Conservation (phyloP, 805 yeast genomes). For the Saccharomyces eubayanus region DNA sequence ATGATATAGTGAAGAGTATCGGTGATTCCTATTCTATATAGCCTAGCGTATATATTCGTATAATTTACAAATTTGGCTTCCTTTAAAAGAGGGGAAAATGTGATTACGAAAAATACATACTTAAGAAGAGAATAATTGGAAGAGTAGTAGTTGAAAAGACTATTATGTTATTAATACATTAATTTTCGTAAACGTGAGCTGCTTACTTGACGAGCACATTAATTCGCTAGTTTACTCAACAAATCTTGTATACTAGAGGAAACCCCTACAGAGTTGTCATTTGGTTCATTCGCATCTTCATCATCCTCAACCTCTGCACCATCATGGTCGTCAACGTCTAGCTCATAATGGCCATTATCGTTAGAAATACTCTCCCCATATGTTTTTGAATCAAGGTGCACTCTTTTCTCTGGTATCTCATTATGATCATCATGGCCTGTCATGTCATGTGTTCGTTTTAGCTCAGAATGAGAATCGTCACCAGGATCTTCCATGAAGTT, state of each 20-base stretch:
- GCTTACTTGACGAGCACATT: not conserved
- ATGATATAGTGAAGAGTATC: constrained; percentile 17
- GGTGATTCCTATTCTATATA: constrained; percentile 21
- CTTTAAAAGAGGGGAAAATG: too few relatives aligned
- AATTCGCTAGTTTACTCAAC: constrained; percentile 29
- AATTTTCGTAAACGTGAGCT: not conserved
- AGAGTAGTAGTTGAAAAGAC: not conserved
- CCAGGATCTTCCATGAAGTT: not conserved
- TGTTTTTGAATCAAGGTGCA: not conserved
- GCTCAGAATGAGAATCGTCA: not conserved
- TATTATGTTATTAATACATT: not conserved
- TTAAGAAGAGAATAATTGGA: not conserved
- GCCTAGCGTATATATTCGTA: not conserved
- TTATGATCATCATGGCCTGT: not conserved
- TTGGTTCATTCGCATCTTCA: constrained; percentile 6
- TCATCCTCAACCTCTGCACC: constrained; percentile 9
- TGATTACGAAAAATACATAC: not conserved
- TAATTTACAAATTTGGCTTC: not conserved
- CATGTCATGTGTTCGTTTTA: not conserved
- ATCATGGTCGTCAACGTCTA: constrained; percentile 1
- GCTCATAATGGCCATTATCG: constrained; percentile 6
- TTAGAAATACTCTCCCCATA: not conserved
- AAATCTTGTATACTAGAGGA: constrained; percentile 31
- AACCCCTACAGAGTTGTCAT: constrained; percentile 14
- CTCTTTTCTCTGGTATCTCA: not conserved